phyloP scores from a whole-genome alignment of 352 stramenopile genomes.

The Globisporangium paddicum region DNA sequence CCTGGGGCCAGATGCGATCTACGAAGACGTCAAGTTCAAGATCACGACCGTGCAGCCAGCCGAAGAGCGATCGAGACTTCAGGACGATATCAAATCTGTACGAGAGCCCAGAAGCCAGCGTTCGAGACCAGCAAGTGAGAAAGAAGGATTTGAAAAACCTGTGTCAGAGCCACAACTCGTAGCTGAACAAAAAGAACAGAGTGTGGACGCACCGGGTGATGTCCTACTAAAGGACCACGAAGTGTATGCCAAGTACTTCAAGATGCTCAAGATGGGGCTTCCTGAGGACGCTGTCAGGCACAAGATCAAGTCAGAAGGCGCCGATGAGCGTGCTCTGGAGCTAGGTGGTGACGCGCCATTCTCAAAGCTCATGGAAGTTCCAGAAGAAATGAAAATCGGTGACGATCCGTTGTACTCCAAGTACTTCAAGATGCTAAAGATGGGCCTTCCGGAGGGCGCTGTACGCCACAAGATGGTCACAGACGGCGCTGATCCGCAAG shows the following conservation, averaged over 20 bases:
- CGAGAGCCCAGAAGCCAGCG: conserved; percentile 17
- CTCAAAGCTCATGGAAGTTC: conserved; percentile 24
- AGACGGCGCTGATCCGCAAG: conserved; percentile 39
- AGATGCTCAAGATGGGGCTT: conserved; percentile 91
- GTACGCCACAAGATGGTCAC: conserved; percentile 81
- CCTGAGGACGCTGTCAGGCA: conserved; percentile 77
- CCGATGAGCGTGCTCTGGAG: conserved; percentile 51
- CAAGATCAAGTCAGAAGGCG: conserved; percentile 71
- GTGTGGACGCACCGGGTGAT: neutral
- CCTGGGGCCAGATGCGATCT: conserved; percentile 51
- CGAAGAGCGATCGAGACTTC: conserved; percentile 26
- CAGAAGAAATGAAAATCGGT: conserved; percentile 24
- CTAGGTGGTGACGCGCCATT: conserved; percentile 42
- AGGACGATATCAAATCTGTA: conserved; percentile 64
- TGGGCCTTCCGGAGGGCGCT: conserved; percentile 82
- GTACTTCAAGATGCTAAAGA: conserved; percentile 94
- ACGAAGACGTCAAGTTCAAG: conserved; percentile 54
- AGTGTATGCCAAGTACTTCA: conserved; percentile 85
- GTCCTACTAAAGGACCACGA: conserved; percentile 45
- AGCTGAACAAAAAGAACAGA: neutral
- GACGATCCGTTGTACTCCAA: conserved; percentile 69
- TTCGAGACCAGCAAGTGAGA: neutral
- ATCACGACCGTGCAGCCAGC: conserved; percentile 24
- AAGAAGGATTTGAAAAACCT: neutral
- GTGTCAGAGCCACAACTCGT: neutral